These are phyloP conservation scores for Xylariaceae sp. DNA, from an alignment of 2,329 filamentous ascomycete species.

Conservation along the genomic window DNA sequence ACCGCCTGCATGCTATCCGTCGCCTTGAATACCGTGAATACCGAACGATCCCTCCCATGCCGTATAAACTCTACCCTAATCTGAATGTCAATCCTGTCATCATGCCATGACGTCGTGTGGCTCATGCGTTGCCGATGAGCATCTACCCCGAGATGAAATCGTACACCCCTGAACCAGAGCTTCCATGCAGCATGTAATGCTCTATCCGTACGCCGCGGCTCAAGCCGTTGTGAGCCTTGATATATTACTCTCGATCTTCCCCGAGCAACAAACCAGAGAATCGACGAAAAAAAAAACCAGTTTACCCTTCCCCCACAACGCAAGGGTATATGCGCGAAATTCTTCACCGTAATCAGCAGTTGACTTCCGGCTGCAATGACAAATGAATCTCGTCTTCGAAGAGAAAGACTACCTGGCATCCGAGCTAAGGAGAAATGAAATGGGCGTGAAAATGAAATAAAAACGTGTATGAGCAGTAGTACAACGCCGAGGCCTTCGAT, in stretches of 20 bases:
- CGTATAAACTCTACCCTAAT: slow-evolving; percentile 20
- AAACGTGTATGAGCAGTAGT: slow-evolving; percentile 14
- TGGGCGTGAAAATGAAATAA: slow-evolving; percentile 16
- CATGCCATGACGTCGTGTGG: slow-evolving; percentile 16
- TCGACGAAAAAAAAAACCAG: slow-evolving; percentile 20
- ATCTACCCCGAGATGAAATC: slow-evolving; percentile 10
- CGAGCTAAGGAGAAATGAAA: slow-evolving; percentile 18
- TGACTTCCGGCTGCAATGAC: slow-evolving; percentile 19
- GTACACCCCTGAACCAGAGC: slow-evolving; percentile 17
- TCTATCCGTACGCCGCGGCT: slow-evolving; percentile 17
- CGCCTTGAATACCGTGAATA: slow-evolving; percentile 24
- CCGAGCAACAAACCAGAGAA: slow-evolving; percentile 22
- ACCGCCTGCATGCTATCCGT: slow-evolving; percentile 3
- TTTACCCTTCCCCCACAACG: slow-evolving; percentile 19
- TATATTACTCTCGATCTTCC: slow-evolving; percentile 26
- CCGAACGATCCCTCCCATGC: slow-evolving; percentile 13
- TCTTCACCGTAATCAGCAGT: slow-evolving; percentile 25
- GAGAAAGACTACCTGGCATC: slow-evolving; percentile 14
- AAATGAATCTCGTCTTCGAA: slow-evolving; percentile 18
- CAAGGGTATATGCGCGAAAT: slow-evolving; percentile 30
- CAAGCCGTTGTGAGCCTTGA: slow-evolving; percentile 23
- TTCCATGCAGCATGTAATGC: slow-evolving; percentile 18
- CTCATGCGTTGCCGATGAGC: slow-evolving; percentile 6
- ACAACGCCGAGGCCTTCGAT: slow-evolving; percentile 10
- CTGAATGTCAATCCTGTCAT: slow-evolving; percentile 19